Evolutionary conservation across 2,329 filamentous ascomycete species (phyloP), one percentile per base, ranked within the genome.

Genomic region (Talaromyces rugulosus): DNA sequence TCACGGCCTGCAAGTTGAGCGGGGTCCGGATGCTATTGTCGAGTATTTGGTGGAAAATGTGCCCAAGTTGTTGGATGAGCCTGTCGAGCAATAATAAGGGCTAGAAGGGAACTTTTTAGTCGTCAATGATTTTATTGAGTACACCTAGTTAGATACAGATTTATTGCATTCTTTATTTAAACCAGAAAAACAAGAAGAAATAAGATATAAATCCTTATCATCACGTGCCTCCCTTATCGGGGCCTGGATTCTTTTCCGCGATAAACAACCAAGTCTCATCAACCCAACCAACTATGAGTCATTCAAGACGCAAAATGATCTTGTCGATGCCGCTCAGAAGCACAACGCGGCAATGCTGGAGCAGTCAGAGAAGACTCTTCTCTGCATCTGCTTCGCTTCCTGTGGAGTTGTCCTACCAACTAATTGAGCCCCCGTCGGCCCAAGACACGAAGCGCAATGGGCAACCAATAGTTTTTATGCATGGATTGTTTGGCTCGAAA

Each of bases 401-500:
- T 6, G 62, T 67, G 4, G 71, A 76, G 60, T 69, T 77, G 28
- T 69, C 74, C 1, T 75, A 72, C 61, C 72, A 77, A 59, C 70
- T 75, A 52, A 74, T 71, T 56, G 73, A 72, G 16, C 74, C 74
- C 2, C 71, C 76, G 27, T 68, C 69, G 58, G 59, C 67, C 44
- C 52, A 68, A 68, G 54, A 66, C 61, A 53, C 30, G 60, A 51
- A 42, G 42, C 58, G 80, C 58, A 57, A 62, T 62, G 73, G 77
- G 61, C 78, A 80, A 58, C 90, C 93, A 1, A 91, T 98, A 66
- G 78, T 98, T 64, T 90, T 98, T 67, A 86, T 98, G 71, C 94
- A 98, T 74, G 94, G 95, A 1, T 82, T 98, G 11, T 97, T 98
- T 71, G 94, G 94, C 23, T 96, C 91, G 42, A 96, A 96, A 80